Evolutionary conservation across 1,284 basidiomycete genomes (phyloP), one percentile per base, ranked within the genome.

Genomic region (Ganoderma multipileum): DNA sequence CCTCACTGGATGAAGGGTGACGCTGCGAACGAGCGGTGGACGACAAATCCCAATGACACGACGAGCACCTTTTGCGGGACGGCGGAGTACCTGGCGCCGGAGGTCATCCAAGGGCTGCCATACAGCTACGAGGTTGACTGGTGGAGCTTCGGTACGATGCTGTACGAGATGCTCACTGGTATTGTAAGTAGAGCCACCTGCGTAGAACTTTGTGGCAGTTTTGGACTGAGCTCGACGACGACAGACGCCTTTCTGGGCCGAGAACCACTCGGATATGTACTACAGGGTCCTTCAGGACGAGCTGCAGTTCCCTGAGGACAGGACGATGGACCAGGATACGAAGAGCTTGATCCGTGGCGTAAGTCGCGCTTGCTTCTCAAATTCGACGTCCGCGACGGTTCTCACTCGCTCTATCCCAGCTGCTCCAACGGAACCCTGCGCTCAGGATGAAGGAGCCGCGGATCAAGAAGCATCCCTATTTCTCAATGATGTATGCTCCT

Each of bases 81-180:
- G 9, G 93, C 95, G 3, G 96, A 98, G 79, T 98, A 98, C 77
- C 87, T 98, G 20, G 96, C 95, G 20, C 95, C 95, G 0, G 95
- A 97, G 79, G 95, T 99, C 63, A 95, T 99, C 75, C 93, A 96
- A 76, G 94, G 96, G 4, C 81, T 94, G 72, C 89, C 94, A 23
- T 98, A 99, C 80, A 93, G 93, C 71, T 98, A 97, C 77, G 95
- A 97, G 74, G 95, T 97, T 26, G 97, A 99, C 79, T 97, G 96
- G 95, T 99, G 97, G 96, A 94, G 93, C 72, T 94, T 98, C 76
- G 97, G 97, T 23, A 98, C 96, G 70, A 98, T 99, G 92, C 83
- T 98, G 67, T 96, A 94, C 79, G 97, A 99, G 83, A 97, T 97
- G 90, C 83, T 95, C 79, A 94, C 92, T 52, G 95, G 95, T 42